Evolutionary conservation across 75 land plant genomes (phyloP).

Genomic region (Ceratopteris richardii): DNA sequence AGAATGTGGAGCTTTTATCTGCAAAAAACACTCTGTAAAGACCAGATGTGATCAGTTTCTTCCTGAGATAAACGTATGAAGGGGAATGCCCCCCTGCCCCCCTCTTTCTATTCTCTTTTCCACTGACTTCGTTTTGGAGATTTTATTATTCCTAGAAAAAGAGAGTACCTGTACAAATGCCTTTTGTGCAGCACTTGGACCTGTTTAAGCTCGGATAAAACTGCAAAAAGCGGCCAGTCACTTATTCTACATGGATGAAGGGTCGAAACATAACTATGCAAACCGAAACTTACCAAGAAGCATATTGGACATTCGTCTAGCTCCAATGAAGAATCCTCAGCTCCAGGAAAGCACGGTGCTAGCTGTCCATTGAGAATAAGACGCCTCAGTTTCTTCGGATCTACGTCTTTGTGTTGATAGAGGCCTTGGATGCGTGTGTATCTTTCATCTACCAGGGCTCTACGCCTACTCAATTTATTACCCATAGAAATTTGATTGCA

Average conservation of each 20-base stretch:
- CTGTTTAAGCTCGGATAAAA: constrained; percentile 91
- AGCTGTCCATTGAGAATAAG: constrained; percentile 80
- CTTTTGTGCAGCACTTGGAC: constrained; percentile 87
- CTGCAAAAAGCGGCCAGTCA: constrained; percentile 27
- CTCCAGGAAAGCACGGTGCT: constrained; percentile 86
- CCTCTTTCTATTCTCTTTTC: too few species aligned
- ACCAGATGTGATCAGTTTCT: background rate
- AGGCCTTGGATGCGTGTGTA: constrained; percentile 76
- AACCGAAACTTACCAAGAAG: constrained; percentile 53
- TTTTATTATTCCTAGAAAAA: too few species aligned
- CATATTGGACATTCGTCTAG: constrained; percentile 98
- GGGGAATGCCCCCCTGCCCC: too few species aligned
- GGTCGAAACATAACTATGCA: too few species aligned
- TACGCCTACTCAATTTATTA: constrained; percentile 57
- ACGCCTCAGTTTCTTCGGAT: constrained; percentile 74
- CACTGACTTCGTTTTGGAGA: too few species aligned
- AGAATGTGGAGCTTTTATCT: constrained; percentile 79
- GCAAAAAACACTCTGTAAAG: constrained; percentile 84
- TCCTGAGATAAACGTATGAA: too few species aligned
- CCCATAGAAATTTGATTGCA: constrained; percentile 48
- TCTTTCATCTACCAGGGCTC: constrained; percentile 68
- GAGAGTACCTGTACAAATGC: constrained; percentile 98
- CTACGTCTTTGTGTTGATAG: constrained; percentile 69
- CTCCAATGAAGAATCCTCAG: constrained; percentile 52
- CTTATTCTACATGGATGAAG: too few species aligned